phyloP scores from a whole-genome alignment of 2,329 filamentous ascomycete genomes.

The Claviceps sorghi region DNA sequence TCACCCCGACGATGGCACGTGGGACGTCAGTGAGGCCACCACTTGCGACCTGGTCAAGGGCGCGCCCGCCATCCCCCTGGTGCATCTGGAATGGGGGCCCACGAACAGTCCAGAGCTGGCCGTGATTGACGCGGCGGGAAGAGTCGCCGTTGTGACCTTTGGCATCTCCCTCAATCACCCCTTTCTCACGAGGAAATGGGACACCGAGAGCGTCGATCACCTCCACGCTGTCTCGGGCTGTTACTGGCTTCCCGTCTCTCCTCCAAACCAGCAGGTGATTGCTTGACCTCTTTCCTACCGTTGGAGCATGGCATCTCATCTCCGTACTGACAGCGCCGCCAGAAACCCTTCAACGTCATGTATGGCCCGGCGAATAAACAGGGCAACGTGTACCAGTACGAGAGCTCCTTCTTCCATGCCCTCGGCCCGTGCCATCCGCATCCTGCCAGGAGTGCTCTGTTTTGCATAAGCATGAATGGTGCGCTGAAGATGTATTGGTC shows the following conservation, averaged over 20 bases:
- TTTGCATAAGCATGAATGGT: constrained; percentile 64
- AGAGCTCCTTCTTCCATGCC: constrained; percentile 48
- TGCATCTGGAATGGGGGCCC: constrained; percentile 69
- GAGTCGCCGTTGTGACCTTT: constrained; percentile 60
- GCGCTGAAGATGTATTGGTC: constrained; percentile 63
- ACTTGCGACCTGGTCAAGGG: constrained; percentile 45
- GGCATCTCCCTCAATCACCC: constrained; percentile 61
- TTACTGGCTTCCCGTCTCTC: constrained; percentile 63
- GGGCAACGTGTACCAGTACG: constrained; percentile 51
- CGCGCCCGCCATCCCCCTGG: constrained; percentile 50
- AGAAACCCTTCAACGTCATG: constrained; percentile 30
- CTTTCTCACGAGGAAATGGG: constrained; percentile 43
- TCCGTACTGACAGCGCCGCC: neutral
- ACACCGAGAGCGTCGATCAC: constrained; percentile 58
- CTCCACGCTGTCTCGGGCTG: constrained; percentile 65
- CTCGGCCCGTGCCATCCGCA: constrained; percentile 61
- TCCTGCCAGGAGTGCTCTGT: constrained; percentile 54
- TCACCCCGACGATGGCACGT: constrained; percentile 53
- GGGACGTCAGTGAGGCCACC: constrained; percentile 63
- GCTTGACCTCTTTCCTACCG: no score
- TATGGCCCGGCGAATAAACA: constrained; percentile 51
- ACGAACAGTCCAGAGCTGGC: constrained; percentile 66
- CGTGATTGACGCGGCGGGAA: constrained; percentile 64
- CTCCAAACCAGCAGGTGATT: constrained; percentile 25
- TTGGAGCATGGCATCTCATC: neutral